Conservation (phyloP, 2,329 filamentous ascomycete genomes). For the Epichloe sp. region DNA sequence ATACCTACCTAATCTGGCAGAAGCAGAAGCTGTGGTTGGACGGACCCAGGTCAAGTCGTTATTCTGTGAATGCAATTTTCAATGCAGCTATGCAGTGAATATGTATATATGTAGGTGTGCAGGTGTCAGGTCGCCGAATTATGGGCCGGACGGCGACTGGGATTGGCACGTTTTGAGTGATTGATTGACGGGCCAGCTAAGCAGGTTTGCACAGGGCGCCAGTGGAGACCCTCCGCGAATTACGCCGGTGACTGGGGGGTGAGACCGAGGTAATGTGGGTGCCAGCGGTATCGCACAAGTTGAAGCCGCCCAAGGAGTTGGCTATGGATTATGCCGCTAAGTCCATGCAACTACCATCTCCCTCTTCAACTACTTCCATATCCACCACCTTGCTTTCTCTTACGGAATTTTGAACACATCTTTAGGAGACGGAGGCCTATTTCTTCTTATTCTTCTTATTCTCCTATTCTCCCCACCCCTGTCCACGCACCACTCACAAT, state of each 20-base stretch:
- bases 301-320: not conserved
- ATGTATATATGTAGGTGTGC: not conserved
- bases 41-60: not conserved
- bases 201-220: not conserved
- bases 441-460: not conserved
- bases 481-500: slow-evolving; percentile 8
- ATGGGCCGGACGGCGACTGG: no score
- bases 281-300: slow-evolving; percentile 8
- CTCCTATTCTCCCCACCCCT: not conserved
- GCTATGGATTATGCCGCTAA: not conserved
- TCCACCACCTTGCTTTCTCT: not conserved
- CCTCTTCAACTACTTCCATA: slow-evolving; percentile 8
- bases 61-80: not conserved
- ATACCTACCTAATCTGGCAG: slow-evolving; percentile 4
- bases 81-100: slow-evolving; percentile 1
- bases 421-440: not conserved
- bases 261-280: not conserved
- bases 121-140: not conserved
- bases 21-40: slow-evolving; percentile 1
- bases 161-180: no score
- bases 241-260: slow-evolving; percentile 3
- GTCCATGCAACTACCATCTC: slow-evolving; percentile 7
- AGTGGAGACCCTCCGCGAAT: slow-evolving; percentile 4
- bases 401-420: not conserved
- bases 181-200: no score